Conservation (phyloP, 2,329 filamentous ascomycete species). For the Lomentospora prolificans region DNA sequence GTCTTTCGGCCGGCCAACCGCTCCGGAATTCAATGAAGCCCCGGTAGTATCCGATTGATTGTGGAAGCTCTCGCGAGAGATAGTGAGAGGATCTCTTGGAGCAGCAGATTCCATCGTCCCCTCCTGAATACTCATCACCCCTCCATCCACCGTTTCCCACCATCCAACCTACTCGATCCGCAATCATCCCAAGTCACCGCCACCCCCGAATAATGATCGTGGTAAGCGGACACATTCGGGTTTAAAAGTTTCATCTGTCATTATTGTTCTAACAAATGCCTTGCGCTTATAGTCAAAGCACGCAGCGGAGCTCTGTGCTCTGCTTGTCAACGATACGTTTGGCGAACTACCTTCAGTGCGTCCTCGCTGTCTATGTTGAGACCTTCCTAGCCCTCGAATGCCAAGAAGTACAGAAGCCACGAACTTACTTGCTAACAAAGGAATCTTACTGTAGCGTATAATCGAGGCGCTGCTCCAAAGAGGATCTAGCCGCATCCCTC, state of each 20-base stretch:
- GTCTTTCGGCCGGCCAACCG: conserved; percentile 12
- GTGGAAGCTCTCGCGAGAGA: conserved; percentile 59
- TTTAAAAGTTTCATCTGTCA: not conserved
- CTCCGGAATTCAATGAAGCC: conserved; percentile 40
- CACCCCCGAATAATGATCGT: conserved; percentile 20
- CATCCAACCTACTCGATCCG: not conserved
- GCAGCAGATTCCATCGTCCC: conserved; percentile 34
- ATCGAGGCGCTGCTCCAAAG: conserved; percentile 68
- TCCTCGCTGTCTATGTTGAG: conserved; percentile 13
- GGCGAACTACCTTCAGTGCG: conserved; percentile 87
- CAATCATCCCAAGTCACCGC: not conserved
- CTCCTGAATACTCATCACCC: conserved; percentile 15
- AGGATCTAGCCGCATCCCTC: conserved; percentile 64
- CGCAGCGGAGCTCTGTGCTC: conserved; percentile 77
- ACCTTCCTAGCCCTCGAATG: conserved; percentile 11
- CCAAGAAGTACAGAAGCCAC: not conserved
- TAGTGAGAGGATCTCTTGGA: conserved; percentile 69
- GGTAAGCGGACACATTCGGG: conserved; percentile 17
- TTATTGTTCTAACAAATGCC: not conserved
- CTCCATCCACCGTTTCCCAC: conserved; percentile 13
- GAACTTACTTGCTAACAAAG: not conserved
- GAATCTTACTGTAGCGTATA: conserved; percentile 54
- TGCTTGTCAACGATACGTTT: conserved; percentile 80
- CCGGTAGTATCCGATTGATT: conserved; percentile 51
- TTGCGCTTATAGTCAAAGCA: conserved; percentile 48